These are phyloP conservation scores for Arthrinium phaeospermum DNA, from an alignment of 2,329 filamentous ascomycete genomes.

Conservation along the genomic window DNA sequence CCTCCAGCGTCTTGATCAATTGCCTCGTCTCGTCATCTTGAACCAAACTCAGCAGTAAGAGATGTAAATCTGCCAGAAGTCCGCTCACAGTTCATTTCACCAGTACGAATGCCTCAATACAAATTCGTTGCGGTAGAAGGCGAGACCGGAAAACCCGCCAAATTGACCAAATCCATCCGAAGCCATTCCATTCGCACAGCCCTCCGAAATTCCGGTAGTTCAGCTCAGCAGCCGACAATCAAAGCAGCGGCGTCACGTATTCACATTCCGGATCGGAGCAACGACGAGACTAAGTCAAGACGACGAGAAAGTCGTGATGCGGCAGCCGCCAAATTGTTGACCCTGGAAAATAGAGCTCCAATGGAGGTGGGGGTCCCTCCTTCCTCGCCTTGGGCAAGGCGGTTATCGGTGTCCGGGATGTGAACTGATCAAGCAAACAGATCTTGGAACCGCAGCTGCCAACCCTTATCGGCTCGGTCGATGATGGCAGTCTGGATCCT, in stretches of 20 bases:
- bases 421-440: background rate
- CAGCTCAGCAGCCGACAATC: background rate
- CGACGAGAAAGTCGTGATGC: background rate
- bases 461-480: background rate
- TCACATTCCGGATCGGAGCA: background rate
- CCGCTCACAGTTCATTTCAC: background rate
- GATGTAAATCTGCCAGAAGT: no score
- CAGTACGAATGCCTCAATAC: background rate
- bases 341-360: background rate
- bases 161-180: conserved; percentile 5
- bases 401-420: background rate
- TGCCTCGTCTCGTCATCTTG: background rate
- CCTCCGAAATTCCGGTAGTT: background rate
- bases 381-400: no score
- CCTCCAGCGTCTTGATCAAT: background rate
- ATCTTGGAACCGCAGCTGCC: background rate
- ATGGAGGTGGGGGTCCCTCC: background rate
- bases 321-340: background rate
- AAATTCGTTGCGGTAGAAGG: conserved; percentile 16
- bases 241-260: background rate
- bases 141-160: background rate
- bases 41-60: background rate
- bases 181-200: conserved; percentile 20
- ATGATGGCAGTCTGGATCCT: conserved; percentile 16
- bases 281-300: background rate